Evolutionary conservation across 345 rosid species (phyloP), one percentile per base, ranked within the genome.

Genomic region (Euphorbia lathyris): DNA sequence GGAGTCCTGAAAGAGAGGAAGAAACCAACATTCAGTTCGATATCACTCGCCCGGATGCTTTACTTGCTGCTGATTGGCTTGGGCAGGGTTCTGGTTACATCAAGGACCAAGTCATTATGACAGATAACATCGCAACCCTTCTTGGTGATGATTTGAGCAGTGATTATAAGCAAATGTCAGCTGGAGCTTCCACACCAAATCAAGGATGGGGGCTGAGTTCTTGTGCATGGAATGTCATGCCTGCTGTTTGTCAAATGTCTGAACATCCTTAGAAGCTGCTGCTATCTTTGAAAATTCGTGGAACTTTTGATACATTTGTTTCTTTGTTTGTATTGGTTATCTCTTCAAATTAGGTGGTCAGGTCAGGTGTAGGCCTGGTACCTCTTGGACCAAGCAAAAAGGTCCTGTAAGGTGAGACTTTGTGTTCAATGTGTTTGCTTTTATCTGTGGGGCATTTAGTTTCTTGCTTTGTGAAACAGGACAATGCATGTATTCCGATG

Each of bases 151-250:
- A 92, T 78, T 79, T 77, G 74, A 83, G 88, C 59, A 83, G 77
- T 55, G 89, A 86, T 70, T 87, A 85, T 75, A 77, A 70, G 81
- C 87, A 80, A 66, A 84, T 86, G 79, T 66, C 83, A 23, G 70
- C 72, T 17, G 97, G 79, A 67, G 73, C 82, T 65, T 80, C 85
- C 19, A 12, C 69, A 4, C 62, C 79, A 13, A 82, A 82, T 82
- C 90, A 86, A 65, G 87, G 78, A 47, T 84, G 84, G 90, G 93
- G 84, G 3, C 84, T 82, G 8, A 78, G 80, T 70, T 88, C 88
- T 56, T 89, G 86, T 76, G 70, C 90, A 13, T 95, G 98, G 98
- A 87, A 88, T 75, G 89, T 82, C 82, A 87, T 89, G 91, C 96
- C 97, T 58, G 80, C 93, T 14, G 89, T 90, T 66, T 90, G 90